Evolutionary conservation across 768 basidiomycete species (phyloP).

Genomic region (Lactifluus rugatus): DNA sequence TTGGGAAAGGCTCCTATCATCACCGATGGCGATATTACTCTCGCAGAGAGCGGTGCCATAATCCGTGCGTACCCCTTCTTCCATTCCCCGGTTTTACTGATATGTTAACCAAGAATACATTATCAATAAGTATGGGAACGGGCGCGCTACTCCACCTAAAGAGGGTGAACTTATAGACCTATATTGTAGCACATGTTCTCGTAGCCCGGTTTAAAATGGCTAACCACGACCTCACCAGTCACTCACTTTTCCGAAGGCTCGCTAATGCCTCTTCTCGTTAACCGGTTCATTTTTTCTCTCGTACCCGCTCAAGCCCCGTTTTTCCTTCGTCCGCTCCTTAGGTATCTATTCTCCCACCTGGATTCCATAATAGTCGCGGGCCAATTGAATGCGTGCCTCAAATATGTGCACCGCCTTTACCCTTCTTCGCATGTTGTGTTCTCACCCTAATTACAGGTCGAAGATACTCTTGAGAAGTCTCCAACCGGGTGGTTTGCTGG

Average conservation of each 20-base stretch:
- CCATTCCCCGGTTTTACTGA: background rate
- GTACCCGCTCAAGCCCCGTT: conserved; percentile 29
- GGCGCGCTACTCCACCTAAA: conserved; percentile 21
- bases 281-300: conserved; percentile 27
- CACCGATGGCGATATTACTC: conserved; percentile 34
- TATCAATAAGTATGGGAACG: conserved; percentile 32
- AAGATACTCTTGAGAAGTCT: conserved; percentile 13
- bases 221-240: conserved; percentile 22
- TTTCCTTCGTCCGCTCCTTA: conserved; percentile 30
- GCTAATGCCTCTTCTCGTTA: conserved; percentile 33
- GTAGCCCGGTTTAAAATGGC: background rate
- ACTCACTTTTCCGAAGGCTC: conserved; percentile 36
- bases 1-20: conserved; percentile 41
- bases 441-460: conserved; percentile 8
- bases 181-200: conserved; percentile 24
- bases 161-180: conserved; percentile 29
- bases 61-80: conserved; percentile 26
- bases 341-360: conserved; percentile 24
- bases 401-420: conserved; percentile 21
- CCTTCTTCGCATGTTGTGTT: background rate
- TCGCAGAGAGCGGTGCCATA: conserved; percentile 39
- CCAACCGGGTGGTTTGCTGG: conserved; percentile 29
- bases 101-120: conserved; percentile 29
- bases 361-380: conserved; percentile 23
- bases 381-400: conserved; percentile 25